phyloP scores from a whole-genome alignment of 164 flowering plant genomes.

The Magnolia officinalis region DNA sequence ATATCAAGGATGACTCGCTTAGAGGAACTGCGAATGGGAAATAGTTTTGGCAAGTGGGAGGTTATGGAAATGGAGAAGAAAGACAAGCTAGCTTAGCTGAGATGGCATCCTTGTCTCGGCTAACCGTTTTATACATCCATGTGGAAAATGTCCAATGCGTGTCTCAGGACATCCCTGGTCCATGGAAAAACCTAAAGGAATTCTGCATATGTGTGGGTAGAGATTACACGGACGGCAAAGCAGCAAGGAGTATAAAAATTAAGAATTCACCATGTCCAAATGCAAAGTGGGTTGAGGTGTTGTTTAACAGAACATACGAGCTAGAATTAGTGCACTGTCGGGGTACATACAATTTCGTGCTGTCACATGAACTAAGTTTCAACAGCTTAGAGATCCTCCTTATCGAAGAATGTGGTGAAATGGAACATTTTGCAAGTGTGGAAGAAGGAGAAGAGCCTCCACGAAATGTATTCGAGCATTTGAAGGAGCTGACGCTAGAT shows the following conservation, averaged over 20 bases:
- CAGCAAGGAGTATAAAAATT: not conserved
- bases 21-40: conserved; percentile 2
- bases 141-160: not conserved
- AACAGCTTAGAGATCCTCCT: not conserved
- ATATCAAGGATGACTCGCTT: conserved; percentile 4
- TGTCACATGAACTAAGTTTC: too few relatives aligned
- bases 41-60: conserved; percentile 3
- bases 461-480: not conserved
- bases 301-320: not conserved
- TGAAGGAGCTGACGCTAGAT: not conserved
- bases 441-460: not conserved
- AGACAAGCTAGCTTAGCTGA: conserved; percentile 2
- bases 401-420: not conserved
- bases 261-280: not conserved
- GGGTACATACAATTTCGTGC: not conserved
- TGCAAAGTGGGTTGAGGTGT: not conserved
- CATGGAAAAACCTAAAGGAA: not conserved
- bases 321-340: not conserved
- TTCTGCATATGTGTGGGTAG: not conserved
- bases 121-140: not conserved
- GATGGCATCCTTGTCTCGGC: not conserved
- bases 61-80: not conserved
- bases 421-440: not conserved
- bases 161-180: not conserved
- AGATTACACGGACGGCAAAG: not conserved